Evolutionary conservation across 805 yeast genomes (phyloP).

Genomic region (Ogataea minuta): DNA sequence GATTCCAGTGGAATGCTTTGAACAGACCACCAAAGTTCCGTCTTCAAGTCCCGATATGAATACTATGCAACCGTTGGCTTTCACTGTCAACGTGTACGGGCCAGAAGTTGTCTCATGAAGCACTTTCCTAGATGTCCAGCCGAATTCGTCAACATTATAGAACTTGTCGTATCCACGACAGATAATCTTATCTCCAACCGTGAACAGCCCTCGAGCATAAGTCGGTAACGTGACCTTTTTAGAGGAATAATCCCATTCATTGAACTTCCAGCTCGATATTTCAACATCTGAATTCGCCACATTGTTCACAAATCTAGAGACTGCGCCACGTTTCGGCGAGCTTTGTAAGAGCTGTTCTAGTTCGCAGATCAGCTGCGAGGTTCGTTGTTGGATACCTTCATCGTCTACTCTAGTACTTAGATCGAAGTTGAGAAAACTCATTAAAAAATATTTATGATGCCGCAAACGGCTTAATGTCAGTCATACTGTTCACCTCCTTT

Average conservation of each 20-base stretch:
- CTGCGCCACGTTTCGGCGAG: slow-evolving; percentile 25
- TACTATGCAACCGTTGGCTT: slow-evolving; percentile 93
- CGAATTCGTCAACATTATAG: slow-evolving; percentile 73
- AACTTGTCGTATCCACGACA: slow-evolving; percentile 94
- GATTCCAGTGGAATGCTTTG: slow-evolving; percentile 83
- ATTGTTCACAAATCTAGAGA: slow-evolving; percentile 24
- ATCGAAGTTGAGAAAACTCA: slow-evolving; percentile 1
- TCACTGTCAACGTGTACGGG: slow-evolving; percentile 77
- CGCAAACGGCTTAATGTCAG: slow-evolving; percentile 31
- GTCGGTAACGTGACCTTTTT: slow-evolving; percentile 57
- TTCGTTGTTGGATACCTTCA: slow-evolving; percentile 1
- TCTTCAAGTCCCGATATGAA: slow-evolving; percentile 73
- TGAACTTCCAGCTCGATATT: slow-evolving; percentile 68
- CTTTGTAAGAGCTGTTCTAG: slow-evolving; percentile 16
- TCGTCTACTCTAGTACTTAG: not conserved
- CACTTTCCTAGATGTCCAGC: slow-evolving; percentile 47
- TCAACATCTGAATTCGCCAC: slow-evolving; percentile 23
- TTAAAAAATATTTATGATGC: slow-evolving; percentile 15
- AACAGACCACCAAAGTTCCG: slow-evolving; percentile 81
- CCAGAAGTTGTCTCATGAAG: slow-evolving; percentile 56
- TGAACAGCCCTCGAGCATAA: slow-evolving; percentile 83
- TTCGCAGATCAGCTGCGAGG: slow-evolving; percentile 12
- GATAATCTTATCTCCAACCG: slow-evolving; percentile 45
- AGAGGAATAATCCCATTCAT: slow-evolving; percentile 83
- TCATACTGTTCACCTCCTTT: slow-evolving; percentile 35